phyloP scores from a whole-genome alignment of 345 rosid species.

The Geranium brycei region DNA sequence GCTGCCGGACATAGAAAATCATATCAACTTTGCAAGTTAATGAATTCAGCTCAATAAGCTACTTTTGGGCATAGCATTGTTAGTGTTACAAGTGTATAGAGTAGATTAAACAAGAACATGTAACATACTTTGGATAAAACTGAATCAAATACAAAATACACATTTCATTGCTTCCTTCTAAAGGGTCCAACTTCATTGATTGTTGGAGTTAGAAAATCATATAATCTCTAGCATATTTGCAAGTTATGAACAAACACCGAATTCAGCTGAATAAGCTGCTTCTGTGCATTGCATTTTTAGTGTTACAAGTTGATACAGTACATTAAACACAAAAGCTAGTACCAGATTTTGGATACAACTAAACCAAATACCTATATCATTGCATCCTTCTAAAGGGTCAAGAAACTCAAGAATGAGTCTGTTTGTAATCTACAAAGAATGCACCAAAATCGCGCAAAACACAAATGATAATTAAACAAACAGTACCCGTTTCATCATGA shows the following conservation, averaged over 20 bases:
- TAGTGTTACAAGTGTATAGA: too few species aligned
- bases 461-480: neutral
- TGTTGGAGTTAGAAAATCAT: too few species aligned
- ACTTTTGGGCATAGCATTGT: too few species aligned
- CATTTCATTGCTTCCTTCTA: too few species aligned
- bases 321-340: neutral
- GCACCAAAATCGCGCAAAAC: neutral
- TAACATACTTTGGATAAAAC: conserved; percentile 14
- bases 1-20: too few species aligned
- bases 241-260: neutral
- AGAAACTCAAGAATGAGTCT: neutral
- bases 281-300: neutral
- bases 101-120: too few species aligned
- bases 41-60: too few species aligned
- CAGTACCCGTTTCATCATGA: neutral
- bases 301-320: neutral
- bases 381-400: neutral
- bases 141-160: conserved; percentile 3
- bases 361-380: neutral
- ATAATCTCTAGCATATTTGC: too few species aligned
- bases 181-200: too few species aligned
- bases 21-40: too few species aligned
- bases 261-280: neutral
- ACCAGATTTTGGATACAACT: neutral
- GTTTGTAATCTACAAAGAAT: neutral